phyloP scores from a whole-genome alignment of 257 asterid genomes.

The Salvia hispanica region DNA sequence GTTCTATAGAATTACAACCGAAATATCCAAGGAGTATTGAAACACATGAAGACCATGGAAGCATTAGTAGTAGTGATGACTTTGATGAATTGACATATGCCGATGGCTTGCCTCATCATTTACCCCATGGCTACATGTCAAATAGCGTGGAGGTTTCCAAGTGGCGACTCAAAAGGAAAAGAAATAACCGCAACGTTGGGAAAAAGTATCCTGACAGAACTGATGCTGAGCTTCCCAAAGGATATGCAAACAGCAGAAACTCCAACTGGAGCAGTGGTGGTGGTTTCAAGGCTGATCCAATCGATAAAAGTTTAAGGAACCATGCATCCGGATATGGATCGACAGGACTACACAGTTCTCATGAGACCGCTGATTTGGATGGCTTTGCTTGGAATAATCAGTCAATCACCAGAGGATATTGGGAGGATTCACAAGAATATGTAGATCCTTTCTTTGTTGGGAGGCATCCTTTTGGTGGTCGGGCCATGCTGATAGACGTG shows the following conservation, averaged over 20 bases:
- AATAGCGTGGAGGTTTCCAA: conserved; percentile 57
- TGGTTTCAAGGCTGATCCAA: conserved; percentile 39
- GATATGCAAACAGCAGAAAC: conserved; percentile 42
- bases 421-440: conserved; percentile 61
- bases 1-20: conserved; percentile 79
- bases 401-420: conserved; percentile 49
- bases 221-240: conserved; percentile 50
- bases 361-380: conserved; percentile 43
- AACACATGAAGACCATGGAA: conserved; percentile 62
- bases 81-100: conserved; percentile 56
- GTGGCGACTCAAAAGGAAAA: conserved; percentile 85
- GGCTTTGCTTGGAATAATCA: conserved; percentile 53
- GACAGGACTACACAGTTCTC: conserved; percentile 41
- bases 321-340: conserved; percentile 50
- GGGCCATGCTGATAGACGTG: conserved; percentile 67
- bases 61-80: conserved; percentile 80
- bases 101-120: conserved; percentile 56
- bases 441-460: conserved; percentile 44
- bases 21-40: conserved; percentile 74
- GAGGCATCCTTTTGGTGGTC: conserved; percentile 50
- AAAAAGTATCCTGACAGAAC: conserved; percentile 55
- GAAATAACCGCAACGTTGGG: conserved; percentile 62
- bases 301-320: conserved; percentile 40
- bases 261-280: conserved; percentile 46
- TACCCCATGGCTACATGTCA: conserved; percentile 41